Conservation (phyloP, 2,329 filamentous ascomycete genomes). For the Calonectria hongkongensis region DNA sequence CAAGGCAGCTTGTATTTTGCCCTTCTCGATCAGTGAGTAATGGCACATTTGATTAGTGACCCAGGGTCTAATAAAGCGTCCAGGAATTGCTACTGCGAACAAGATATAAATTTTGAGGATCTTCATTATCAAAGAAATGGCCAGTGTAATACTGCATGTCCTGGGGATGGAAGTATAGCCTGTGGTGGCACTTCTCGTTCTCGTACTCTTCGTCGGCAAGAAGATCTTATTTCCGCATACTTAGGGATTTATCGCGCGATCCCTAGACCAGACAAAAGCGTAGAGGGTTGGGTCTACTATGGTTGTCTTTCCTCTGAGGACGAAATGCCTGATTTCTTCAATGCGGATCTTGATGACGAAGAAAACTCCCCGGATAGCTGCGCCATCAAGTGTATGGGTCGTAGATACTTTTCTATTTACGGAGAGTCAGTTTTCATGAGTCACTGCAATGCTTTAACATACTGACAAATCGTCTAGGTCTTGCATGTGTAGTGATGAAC, state of each 20-base stretch:
- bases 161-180: neutral
- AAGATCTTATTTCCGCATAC: too few relatives aligned
- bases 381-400: neutral
- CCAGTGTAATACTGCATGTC: neutral
- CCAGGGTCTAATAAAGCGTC: neutral
- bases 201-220: neutral
- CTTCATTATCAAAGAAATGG: neutral
- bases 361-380: neutral
- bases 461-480: neutral
- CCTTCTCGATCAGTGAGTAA: neutral
- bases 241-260: neutral
- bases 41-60: too few relatives aligned
- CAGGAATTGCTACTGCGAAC: constrained; percentile 1
- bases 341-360: neutral
- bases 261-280: neutral
- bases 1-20: constrained; percentile 1
- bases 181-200: neutral
- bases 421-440: neutral
- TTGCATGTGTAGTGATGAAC: constrained; percentile 1
- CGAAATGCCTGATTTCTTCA: neutral
- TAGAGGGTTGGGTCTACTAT: neutral
- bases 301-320: neutral
- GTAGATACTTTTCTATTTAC: neutral
- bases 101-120: neutral
- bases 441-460: neutral